These are phyloP conservation scores for Pouteria glomerata DNA, from an alignment of 148 eudicot species.

Conservation along the genomic window DNA sequence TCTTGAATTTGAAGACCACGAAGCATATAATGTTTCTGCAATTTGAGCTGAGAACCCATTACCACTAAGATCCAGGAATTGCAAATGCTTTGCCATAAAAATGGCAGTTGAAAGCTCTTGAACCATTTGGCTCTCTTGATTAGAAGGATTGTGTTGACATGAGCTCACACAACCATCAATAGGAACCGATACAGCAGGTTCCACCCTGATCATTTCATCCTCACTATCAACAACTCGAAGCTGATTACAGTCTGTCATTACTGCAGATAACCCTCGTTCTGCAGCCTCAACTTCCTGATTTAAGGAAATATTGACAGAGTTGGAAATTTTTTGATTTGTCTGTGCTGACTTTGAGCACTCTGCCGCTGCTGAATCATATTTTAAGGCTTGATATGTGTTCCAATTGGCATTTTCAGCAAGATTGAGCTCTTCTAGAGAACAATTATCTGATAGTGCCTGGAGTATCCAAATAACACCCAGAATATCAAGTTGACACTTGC, in stretches of 20 bases:
- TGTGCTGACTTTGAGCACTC: constrained; percentile 10
- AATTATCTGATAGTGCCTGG: constrained; percentile 52
- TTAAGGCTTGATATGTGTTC: constrained; percentile 22
- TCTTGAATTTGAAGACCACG: constrained; percentile 57
- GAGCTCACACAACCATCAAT: constrained; percentile 30
- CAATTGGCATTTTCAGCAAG: constrained; percentile 47
- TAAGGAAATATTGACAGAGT: constrained; percentile 15
- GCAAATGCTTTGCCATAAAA: constrained; percentile 46
- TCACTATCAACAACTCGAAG: constrained; percentile 80
- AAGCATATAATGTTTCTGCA: constrained; percentile 41
- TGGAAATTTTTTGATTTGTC: constrained; percentile 7
- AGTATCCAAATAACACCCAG: constrained; percentile 48
- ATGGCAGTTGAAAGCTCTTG: constrained; percentile 48
- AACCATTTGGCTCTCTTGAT: constrained; percentile 22
- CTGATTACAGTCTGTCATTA: constrained; percentile 19
- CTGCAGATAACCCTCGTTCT: constrained; percentile 14
- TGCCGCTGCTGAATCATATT: constrained; percentile 5
- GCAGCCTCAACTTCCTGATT: constrained; percentile 21
- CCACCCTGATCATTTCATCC: constrained; percentile 28
- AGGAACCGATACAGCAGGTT: constrained; percentile 22
- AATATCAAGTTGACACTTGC: constrained; percentile 66
- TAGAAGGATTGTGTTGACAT: constrained; percentile 11
- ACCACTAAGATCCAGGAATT: constrained; percentile 65
- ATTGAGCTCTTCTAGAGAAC: constrained; percentile 73
- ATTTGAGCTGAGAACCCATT: constrained; percentile 54